A percentile compares a stretch with the other conserved stretches of the same genome.
phyloP scores from a whole-genome alignment of 106 monocot species.

The Allium cepa region DNA sequence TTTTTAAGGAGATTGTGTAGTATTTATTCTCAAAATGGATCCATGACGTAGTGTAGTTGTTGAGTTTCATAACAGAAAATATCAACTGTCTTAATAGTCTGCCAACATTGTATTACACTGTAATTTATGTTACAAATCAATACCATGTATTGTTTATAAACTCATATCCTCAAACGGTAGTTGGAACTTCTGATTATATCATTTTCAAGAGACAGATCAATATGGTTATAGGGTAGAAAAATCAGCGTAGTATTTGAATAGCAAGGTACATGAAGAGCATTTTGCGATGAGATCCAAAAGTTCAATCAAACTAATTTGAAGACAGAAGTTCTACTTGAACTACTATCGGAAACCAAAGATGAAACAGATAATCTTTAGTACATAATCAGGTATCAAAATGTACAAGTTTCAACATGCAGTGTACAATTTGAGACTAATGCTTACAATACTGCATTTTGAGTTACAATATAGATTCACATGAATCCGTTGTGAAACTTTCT shows the following conservation, averaged over 20 bases:
- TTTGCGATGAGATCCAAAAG: slow-evolving; percentile 31
- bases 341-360: slow-evolving; percentile 65
- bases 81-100: slow-evolving; percentile 45
- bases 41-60: slow-evolving; percentile 12
- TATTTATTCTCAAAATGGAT: slow-evolving; percentile 67
- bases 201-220: slow-evolving; percentile 42
- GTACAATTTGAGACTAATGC: not conserved
- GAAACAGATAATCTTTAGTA: slow-evolving; percentile 92
- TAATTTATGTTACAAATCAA: slow-evolving; percentile 10
- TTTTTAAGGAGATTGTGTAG: slow-evolving; percentile 65
- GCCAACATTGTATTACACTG: slow-evolving; percentile 70
- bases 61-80: too few species aligned
- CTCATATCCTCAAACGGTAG: too few species aligned
- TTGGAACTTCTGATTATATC: not conserved
- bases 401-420: not conserved
- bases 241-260: slow-evolving; percentile 19
- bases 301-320: slow-evolving; percentile 9
- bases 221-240: slow-evolving; percentile 34
- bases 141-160: not conserved
- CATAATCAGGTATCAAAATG: slow-evolving; percentile 37
- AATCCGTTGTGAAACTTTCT: slow-evolving; percentile 24
- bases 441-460: slow-evolving; percentile 22
- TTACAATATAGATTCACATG: slow-evolving; percentile 26
- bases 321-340: slow-evolving; percentile 42
- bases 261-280: slow-evolving; percentile 38